Conservation (phyloP, 805 yeast species). For the Maudiozyma serrabonitensis region DNA sequence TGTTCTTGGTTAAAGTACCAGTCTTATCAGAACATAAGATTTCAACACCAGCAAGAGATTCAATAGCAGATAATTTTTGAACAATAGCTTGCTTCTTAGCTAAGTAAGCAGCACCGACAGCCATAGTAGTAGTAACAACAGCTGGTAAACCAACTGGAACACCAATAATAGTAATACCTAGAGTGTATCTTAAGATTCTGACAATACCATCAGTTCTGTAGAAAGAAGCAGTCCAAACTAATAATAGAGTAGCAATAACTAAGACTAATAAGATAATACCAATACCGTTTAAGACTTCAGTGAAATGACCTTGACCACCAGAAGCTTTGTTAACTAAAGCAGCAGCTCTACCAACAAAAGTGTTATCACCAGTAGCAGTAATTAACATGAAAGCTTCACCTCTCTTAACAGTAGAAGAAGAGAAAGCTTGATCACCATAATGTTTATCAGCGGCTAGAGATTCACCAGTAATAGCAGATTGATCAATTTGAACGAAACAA, state of each 20-base stretch:
- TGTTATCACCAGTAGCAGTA: conserved; percentile 90
- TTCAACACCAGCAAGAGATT: conserved; percentile 95
- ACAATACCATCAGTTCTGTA: conserved; percentile 86
- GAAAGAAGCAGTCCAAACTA: conserved; percentile 91
- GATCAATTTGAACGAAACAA: conserved; percentile 83
- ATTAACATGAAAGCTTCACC: conserved; percentile 94
- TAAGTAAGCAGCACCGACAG: conserved; percentile 98
- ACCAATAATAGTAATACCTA: conserved; percentile 94
- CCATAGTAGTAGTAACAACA: conserved; percentile 97
- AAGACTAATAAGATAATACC: conserved; percentile 86
- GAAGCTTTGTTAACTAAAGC: conserved; percentile 91
- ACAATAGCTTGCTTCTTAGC: conserved; percentile 97
- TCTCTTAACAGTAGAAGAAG: conserved; percentile 90
- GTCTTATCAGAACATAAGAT: conserved; percentile 96
- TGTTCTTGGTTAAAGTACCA: conserved; percentile 96
- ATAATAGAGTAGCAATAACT: conserved; percentile 76
- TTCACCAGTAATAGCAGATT: conserved; percentile 96
- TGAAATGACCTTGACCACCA: conserved; percentile 90
- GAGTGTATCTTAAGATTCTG: conserved; percentile 79
- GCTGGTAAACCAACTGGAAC: conserved; percentile 99
- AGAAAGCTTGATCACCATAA: conserved; percentile 77
- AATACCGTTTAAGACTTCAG: conserved; percentile 95
- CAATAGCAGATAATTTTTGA: conserved; percentile 93
- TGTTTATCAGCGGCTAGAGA: conserved; percentile 91
- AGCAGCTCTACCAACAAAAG: conserved; percentile 96